phyloP scores from a whole-genome alignment of 345 rosid genomes.

The Theobroma cacao region DNA sequence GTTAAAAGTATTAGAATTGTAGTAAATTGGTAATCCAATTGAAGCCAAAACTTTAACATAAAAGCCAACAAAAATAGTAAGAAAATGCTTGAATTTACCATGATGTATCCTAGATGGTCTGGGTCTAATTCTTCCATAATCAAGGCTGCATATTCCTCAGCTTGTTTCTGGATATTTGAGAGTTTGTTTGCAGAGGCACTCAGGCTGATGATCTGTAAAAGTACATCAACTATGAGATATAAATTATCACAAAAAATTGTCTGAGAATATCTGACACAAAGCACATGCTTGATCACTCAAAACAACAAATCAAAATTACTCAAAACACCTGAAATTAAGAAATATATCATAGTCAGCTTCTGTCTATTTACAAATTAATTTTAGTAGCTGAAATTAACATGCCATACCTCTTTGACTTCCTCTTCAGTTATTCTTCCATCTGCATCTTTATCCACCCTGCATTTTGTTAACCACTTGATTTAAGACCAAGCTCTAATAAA shows the following conservation, averaged over 20 bases:
- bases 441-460: slow-evolving; percentile 87
- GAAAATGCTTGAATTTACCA: slow-evolving; percentile 37
- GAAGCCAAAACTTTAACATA: not conserved
- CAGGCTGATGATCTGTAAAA: slow-evolving; percentile 60
- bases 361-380: not conserved
- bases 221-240: not conserved
- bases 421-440: slow-evolving; percentile 78
- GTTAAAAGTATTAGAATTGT: slow-evolving; percentile 13
- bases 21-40: not conserved
- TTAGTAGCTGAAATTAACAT: not conserved
- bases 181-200: slow-evolving; percentile 84
- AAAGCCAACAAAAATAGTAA: not conserved
- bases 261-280: not conserved
- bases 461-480: slow-evolving; percentile 8
- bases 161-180: slow-evolving; percentile 59
- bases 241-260: not conserved
- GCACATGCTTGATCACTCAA: slow-evolving; percentile 12
- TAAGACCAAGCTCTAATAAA: not conserved
- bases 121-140: slow-evolving; percentile 90
- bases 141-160: slow-evolving; percentile 76
- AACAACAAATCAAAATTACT: not conserved
- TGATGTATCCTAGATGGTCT: slow-evolving; percentile 64
- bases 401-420: slow-evolving; percentile 66
- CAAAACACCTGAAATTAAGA: not conserved
- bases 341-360: not conserved